Base-by-base conservation (phyloP, 2,329 filamentous ascomycete genomes). In the Fusarium albosuccineum region DNA sequence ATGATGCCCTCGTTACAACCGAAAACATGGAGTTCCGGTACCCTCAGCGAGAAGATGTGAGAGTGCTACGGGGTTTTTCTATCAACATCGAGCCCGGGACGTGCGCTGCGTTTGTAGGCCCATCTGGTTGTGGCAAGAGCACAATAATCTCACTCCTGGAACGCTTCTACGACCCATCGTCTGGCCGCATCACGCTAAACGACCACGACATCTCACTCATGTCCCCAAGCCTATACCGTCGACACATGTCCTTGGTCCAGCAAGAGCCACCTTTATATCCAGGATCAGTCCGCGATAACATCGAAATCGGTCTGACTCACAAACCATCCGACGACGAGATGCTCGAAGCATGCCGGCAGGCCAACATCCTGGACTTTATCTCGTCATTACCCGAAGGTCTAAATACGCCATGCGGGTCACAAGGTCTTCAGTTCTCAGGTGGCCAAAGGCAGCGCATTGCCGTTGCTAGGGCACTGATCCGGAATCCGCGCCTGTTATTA, bases 271-370 rank as follows among this genome's bases (percentile, higher is more conserved):
- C 83, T 1, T 85, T 98, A 4, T 93, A 93, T 78, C 92, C 89
- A 1, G 92, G 91, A n/a, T 90, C 90, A 0, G 90, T 94, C 66
- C 90, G 91, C 3, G 91, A 94, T 73, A 94, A 94, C 71, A 97
- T 97, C 64, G 29, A 39, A 2, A 26, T 36, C 2, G 45, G 58
- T 3, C n/a, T 56, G 6, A 29, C 29, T 9, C 26, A 46, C 16
- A 5, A 30, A 9, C 27, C 29, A 7, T 58, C 33, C 1, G 48
- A 45, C 8, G 22, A 17, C 5, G 55, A 52, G 11, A 14, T 58
- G 8, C 10, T 22, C 10, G 39, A 58, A 22, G 55, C 55, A 0
- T 58, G 46, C 8, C 40, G 39, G 5, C 14, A 16, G 6, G 55
- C 55, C 6, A 53, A 58, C 8, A 48, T 48, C 2, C 27, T 22